Conservation (phyloP, 768 basidiomycete species). For the Rhizopogon vesiculosus region DNA sequence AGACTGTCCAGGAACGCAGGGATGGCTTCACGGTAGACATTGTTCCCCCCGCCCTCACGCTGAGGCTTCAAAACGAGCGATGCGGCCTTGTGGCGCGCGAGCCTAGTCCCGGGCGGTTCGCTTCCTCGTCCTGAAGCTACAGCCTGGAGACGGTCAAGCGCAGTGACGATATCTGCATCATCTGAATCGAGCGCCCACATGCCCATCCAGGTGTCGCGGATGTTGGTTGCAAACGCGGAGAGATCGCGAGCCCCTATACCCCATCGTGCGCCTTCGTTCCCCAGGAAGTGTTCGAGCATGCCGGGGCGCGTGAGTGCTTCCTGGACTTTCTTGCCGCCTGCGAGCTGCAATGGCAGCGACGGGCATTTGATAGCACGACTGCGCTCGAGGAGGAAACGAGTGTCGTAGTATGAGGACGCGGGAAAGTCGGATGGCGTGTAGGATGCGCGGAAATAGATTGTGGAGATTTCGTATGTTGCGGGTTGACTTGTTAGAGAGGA, state of each 20-base stretch:
- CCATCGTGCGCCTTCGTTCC: conserved; percentile 29
- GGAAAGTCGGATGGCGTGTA: conserved; percentile 84
- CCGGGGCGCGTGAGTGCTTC: conserved; percentile 75
- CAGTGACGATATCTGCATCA: conserved; percentile 9
- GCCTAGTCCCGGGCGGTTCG: conserved; percentile 17
- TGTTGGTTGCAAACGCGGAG: conserved; percentile 29
- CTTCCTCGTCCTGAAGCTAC: not conserved
- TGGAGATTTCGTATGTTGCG: conserved; percentile 62
- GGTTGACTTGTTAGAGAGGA: conserved; percentile 16
- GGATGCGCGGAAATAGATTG: conserved; percentile 87
- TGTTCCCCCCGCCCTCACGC: conserved; percentile 97
- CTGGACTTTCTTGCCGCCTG: conserved; percentile 94
- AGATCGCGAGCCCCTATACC: conserved; percentile 30
- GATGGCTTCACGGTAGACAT: conserved; percentile 84
- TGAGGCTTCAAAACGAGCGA: conserved; percentile 91
- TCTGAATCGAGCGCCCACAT: conserved; percentile 75
- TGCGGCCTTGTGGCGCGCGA: conserved; percentile 29
- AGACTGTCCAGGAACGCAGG: conserved; percentile 69
- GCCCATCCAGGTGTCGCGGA: conserved; percentile 79
- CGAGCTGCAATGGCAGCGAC: conserved; percentile 85
- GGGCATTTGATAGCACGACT: conserved; percentile 92
- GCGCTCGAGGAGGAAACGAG: conserved; percentile 75
- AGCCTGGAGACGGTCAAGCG: not conserved
- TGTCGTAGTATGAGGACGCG: conserved; percentile 56
- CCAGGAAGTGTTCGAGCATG: conserved; percentile 70